Evolutionary conservation across 2,329 filamentous ascomycete species (phyloP), one percentile per base, ranked within the genome.

Genomic region (Periconia macrospinosa): DNA sequence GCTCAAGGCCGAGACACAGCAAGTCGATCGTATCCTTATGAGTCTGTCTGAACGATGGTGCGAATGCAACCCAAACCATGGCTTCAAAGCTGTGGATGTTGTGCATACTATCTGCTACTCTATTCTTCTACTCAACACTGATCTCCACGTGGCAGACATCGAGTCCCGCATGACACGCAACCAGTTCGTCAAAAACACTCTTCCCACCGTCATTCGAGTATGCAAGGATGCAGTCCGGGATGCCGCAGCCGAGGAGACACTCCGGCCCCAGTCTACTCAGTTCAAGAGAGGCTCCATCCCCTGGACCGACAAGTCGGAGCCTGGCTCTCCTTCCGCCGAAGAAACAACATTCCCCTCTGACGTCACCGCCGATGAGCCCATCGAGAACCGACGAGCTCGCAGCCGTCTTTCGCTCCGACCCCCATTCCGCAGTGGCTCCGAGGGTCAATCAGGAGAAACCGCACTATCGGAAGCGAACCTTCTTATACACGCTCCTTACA

Each of bases 81-180:
- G 93, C 14, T 99, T 97, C 81, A 97, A 94, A 75, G 86, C 89
- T 51, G 9, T 66, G 89, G 93, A 97, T 77, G 89, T 97, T 45
- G 92, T 99, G 17, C 93, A 99, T 72, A 97, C 92, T 20, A 95
- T 97, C 59, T 95, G 91, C 76, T 99, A 97, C 74, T 97, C 94
- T 1, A 86, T 99, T 59, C 87, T 99, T 68, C 82, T 99, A 11
- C 82, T 99, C 58, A 99, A 99, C 68, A 99, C 94, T 33, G 94
- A 99, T 77, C 80, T 99, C 52, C 93, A 99, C 68, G 75, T 97
- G 67, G 94, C 93, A 54, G 92, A 97, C 69, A 96, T 97, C 63
- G 92, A 96, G 57, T 86, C 90, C 65, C 96, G 96, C 78, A 99
- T 99, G 94, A 97, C 93, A 1, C 86, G 90, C 52, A 88, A 83